These are phyloP conservation scores for Hanseniaspora lachancei DNA, from an alignment of 805 yeast genomes.

Conservation along the genomic window DNA sequence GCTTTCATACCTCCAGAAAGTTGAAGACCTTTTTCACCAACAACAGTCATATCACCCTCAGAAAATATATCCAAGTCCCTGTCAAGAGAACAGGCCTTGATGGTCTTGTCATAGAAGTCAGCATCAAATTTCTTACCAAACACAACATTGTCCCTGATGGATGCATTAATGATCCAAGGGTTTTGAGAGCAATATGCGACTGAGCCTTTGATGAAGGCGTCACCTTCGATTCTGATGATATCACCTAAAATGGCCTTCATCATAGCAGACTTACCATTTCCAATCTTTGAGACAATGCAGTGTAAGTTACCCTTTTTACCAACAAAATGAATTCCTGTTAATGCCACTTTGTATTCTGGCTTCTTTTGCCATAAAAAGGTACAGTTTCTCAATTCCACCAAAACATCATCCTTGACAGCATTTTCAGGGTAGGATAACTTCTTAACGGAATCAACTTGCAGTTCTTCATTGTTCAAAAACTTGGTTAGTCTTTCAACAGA, in stretches of 20 bases:
- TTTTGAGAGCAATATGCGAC: constrained; percentile 85
- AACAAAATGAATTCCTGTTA: constrained; percentile 45
- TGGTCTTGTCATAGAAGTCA: constrained; percentile 63
- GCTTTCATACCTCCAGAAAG: constrained; percentile 98
- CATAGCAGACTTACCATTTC: constrained; percentile 77
- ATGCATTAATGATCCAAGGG: constrained; percentile 95
- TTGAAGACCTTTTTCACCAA: constrained; percentile 95
- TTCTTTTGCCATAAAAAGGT: constrained; percentile 69
- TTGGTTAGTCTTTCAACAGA: constrained; percentile 61
- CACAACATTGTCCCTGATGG: constrained; percentile 77
- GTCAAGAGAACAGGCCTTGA: constrained; percentile 76
- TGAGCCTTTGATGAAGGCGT: constrained; percentile 57
- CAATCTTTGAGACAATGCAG: constrained; percentile 83
- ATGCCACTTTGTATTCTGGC: constrained; percentile 56
- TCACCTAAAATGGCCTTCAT: constrained; percentile 74
- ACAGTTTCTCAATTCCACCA: constrained; percentile 49
- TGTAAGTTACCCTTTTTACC: constrained; percentile 66
- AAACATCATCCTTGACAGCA: constrained; percentile 51
- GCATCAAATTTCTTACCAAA: constrained; percentile 81
- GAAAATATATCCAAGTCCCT: constrained; percentile 70
- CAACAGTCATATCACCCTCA: constrained; percentile 81
- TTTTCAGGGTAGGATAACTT: constrained; percentile 29
- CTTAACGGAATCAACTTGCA: constrained; percentile 62
- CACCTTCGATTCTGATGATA: constrained; percentile 60
- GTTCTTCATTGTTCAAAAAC: constrained; percentile 62